A percentile compares a stretch with the other conserved stretches of the same genome.
Conservation (phyloP, 192 early-diverging fungal genomes). For the Thoreauomyces humboldtii region DNA sequence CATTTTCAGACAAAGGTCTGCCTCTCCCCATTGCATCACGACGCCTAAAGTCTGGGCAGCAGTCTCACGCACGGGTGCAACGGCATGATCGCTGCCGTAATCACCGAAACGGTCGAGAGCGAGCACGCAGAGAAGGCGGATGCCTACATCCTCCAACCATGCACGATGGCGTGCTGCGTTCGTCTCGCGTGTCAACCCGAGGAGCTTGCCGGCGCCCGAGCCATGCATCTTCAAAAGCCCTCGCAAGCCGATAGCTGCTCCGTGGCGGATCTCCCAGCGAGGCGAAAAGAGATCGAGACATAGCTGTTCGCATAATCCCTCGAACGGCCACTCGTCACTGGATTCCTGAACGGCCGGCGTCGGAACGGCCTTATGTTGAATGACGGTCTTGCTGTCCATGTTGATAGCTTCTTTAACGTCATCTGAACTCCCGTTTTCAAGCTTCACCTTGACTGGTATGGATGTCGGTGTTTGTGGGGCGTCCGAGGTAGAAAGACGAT, state of each 20-base stretch:
- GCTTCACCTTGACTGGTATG: not conserved
- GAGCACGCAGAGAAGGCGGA: conserved; percentile 91
- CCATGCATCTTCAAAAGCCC: conserved; percentile 87
- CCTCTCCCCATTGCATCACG: conserved; percentile 56
- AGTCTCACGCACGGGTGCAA: conserved; percentile 94
- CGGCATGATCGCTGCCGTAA: conserved; percentile 92
- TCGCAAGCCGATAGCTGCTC: conserved; percentile 91
- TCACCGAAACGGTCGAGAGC: conserved; percentile 94
- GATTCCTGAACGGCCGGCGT: conserved; percentile 37
- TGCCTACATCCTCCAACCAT: conserved; percentile 84
- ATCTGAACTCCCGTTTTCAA: no score
- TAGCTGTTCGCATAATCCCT: conserved; percentile 65
- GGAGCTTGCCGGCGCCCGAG: conserved; percentile 70
- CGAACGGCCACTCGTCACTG: conserved; percentile 70
- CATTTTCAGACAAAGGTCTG: conserved; percentile 53
- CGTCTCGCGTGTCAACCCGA: conserved; percentile 47
- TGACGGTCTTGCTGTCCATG: conserved; percentile 49
- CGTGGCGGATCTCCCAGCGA: conserved; percentile 91
- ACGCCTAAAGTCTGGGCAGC: conserved; percentile 75
- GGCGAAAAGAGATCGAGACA: conserved; percentile 70
- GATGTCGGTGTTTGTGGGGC: no score
- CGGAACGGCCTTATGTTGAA: no score
- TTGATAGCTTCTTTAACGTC: conserved; percentile 41
- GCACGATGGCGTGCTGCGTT: conserved; percentile 70
- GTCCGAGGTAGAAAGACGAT: no score